Conservation (phyloP, 1,284 basidiomycete genomes). For the Hemileia vastatrix region DNA sequence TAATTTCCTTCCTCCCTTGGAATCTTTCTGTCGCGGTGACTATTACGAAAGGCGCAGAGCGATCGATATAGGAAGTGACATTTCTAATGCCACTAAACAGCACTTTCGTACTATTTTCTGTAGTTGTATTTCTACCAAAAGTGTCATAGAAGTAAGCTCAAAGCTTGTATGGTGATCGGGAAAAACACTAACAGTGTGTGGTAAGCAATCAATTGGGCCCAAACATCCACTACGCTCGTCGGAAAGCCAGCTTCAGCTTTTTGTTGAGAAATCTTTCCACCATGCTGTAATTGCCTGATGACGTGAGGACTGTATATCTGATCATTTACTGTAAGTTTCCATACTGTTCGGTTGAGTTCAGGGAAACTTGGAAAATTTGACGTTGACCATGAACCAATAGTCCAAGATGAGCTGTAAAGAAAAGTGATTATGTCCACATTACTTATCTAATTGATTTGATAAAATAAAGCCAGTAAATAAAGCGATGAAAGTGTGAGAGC, state of each 20-base stretch:
- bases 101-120: slow-evolving; percentile 16
- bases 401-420: slow-evolving; percentile 16
- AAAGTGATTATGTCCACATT: too few species aligned
- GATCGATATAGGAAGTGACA: slow-evolving; percentile 7
- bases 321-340: slow-evolving; percentile 21
- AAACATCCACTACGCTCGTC: slow-evolving; percentile 22
- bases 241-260: slow-evolving; percentile 20
- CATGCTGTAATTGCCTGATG: slow-evolving; percentile 20
- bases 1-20: slow-evolving; percentile 17
- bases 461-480: too few species aligned
- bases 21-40: slow-evolving; percentile 18
- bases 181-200: slow-evolving; percentile 21
- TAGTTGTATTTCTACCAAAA: slow-evolving; percentile 20
- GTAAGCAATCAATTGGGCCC: slow-evolving; percentile 23
- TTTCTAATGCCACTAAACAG: slow-evolving; percentile 16
- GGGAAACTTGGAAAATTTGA: slow-evolving; percentile 23
- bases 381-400: slow-evolving; percentile 22
- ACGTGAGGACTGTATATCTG: slow-evolving; percentile 16
- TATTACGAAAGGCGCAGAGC: slow-evolving; percentile 23
- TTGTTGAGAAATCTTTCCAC: slow-evolving; percentile 16
- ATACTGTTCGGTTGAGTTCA: slow-evolving; percentile 18
- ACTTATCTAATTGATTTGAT: too few species aligned
- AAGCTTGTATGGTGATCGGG: too few species aligned
- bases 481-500: too few species aligned
- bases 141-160: too few species aligned